phyloP scores from a whole-genome alignment of 1,284 basidiomycete species.

The Fomitopsis schrenkii region DNA sequence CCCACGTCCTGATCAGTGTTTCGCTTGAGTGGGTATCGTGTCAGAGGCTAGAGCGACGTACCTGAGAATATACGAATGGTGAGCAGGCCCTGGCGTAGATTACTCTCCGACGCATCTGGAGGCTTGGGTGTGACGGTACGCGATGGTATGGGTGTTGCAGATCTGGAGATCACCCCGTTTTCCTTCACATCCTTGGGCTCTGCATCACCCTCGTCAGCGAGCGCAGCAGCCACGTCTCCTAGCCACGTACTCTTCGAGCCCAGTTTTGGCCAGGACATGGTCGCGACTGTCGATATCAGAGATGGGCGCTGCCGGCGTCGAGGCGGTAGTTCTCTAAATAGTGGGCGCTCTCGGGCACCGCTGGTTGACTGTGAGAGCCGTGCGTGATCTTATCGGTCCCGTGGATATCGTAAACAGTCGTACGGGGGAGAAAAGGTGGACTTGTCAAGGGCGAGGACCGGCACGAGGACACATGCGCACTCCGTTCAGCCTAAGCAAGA shows the following conservation, averaged over 20 bases:
- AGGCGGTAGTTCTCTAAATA: slow-evolving; percentile 5
- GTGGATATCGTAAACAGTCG: background rate
- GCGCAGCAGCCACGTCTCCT: background rate
- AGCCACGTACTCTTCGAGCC: slow-evolving; percentile 21
- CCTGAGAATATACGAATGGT: slow-evolving; percentile 88
- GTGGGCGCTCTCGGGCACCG: slow-evolving; percentile 3
- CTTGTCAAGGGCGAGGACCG: too few relatives aligned
- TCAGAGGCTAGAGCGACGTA: slow-evolving; percentile 22
- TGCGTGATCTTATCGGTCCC: slow-evolving; percentile 3
- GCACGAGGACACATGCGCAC: too few relatives aligned
- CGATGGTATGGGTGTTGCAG: slow-evolving; percentile 70
- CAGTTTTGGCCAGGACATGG: slow-evolving; percentile 24
- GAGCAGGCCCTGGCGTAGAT: slow-evolving; percentile 76
- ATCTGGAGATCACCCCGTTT: slow-evolving; percentile 63
- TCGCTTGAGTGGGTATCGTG: slow-evolving; percentile 1
- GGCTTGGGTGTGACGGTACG: slow-evolving; percentile 69
- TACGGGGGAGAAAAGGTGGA: background rate
- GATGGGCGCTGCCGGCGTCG: slow-evolving; percentile 11
- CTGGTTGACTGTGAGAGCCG: slow-evolving; percentile 3
- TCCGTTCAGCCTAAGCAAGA: background rate
- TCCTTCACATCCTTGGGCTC: slow-evolving; percentile 67
- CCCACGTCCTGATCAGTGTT: slow-evolving; percentile 51
- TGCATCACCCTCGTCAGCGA: slow-evolving; percentile 20
- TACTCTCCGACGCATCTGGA: slow-evolving; percentile 39
- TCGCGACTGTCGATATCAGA: slow-evolving; percentile 8